Percentiles rank a stretch among this genome's conserved stretches.
Conservation (phyloP, 2,329 filamentous ascomycete species). For the Daldinia sp. region DNA sequence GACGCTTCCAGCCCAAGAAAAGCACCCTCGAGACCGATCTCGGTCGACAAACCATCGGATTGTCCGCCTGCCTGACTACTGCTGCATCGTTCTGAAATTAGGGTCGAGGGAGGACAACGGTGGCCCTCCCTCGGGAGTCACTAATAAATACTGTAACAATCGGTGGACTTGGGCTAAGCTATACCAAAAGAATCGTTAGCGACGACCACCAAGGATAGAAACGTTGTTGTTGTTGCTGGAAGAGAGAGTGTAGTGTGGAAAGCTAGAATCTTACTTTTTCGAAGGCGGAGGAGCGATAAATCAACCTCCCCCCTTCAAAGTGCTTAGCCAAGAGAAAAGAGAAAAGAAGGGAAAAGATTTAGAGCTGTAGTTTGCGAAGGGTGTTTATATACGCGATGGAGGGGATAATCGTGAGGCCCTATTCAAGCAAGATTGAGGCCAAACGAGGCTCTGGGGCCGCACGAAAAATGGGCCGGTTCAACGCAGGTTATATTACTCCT, state of each 20-base stretch:
- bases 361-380: not conserved
- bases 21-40: slow-evolving; percentile 24
- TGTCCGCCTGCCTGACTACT: slow-evolving; percentile 29
- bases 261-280: not conserved
- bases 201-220: not conserved
- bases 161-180: not conserved
- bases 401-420: not conserved
- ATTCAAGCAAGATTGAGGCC: not conserved
- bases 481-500: not conserved
- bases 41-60: not conserved
- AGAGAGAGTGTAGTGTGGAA: too few species aligned
- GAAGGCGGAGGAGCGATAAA: not conserved
- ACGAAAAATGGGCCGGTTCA: slow-evolving; percentile 12
- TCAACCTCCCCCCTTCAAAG: not conserved
- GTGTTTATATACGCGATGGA: slow-evolving; percentile 1
- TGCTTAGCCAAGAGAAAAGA: not conserved
- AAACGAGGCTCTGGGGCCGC: slow-evolving; percentile 16
- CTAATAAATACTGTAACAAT: slow-evolving; percentile 2
- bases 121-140: slow-evolving; percentile 29
- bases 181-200: not conserved
- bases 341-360: not conserved
- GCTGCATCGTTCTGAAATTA: slow-evolving; percentile 29
- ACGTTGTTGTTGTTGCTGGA: not conserved
- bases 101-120: slow-evolving; percentile 26
- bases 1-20: slow-evolving; percentile 28